Evolutionary conservation across 176 grass and related monocot genomes (phyloP), one percentile per base, ranked within the genome.

Genomic region (Pontederia crassipes): DNA sequence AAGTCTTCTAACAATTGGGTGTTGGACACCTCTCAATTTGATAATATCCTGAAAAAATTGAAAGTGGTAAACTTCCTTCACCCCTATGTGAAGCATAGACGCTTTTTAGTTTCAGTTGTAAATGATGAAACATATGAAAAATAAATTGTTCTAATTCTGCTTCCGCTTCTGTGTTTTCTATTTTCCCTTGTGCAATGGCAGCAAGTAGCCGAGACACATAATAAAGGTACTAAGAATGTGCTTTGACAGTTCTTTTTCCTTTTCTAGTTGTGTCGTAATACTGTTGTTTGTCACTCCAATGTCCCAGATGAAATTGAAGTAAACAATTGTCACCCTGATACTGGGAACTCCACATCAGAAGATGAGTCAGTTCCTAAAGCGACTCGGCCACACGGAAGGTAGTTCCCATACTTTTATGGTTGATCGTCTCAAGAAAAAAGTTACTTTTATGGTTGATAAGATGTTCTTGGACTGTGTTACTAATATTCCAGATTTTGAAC

Each of bases 371-470:
- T 70, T 64, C 29, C 66, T 45, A 98, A 88, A 82, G 67, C 60
- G 74, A 87, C 93, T 45, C 73, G 93, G 3, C 87, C 84, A 18
- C 93, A 92, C 69, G 93, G 93, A 85, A 91, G 93, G 93, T 92
- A 62, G 26, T 64, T 77, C 74, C 48, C 55, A 10, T 63, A 35
- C 9, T 59, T 20, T 28, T 11, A 55, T 40, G 46, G 13, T 12
- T 11, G 11, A 28, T 77, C 20, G 20, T 24, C 1, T 24, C 20
- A 24, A 24, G 53, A 24, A 45, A 49, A 48, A 13, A 52, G 8
- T 79, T 1, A 16, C 49, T 54, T 66, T 61, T 11, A 55, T 40
- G 46, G 13, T 12, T 11, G 11, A 28, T 77, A 47, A 14, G 35
- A n/a, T 16, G 67, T 5, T 52, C 32, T 16, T 72, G 76, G 14